These are phyloP conservation scores for Lablab purpureus DNA, from an alignment of 306 rosid species.

Conservation along the genomic window DNA sequence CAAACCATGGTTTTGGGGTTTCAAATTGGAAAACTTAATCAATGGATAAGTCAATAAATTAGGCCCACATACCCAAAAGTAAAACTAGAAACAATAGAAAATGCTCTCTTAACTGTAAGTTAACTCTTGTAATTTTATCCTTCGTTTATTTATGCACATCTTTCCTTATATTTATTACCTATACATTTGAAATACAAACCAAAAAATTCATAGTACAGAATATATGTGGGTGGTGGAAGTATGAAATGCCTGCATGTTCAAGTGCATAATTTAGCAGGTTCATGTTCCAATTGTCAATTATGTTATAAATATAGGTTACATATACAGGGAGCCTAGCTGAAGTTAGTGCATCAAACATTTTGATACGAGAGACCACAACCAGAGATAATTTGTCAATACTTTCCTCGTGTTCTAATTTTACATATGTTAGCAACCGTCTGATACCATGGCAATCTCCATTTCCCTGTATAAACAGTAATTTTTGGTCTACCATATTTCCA, in stretches of 20 bases:
- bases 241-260: no score
- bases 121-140: not conserved
- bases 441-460: slow-evolving; percentile 8
- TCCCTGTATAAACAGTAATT: slow-evolving; percentile 19
- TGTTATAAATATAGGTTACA: not conserved
- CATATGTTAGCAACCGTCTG: slow-evolving; percentile 3
- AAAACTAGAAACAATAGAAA: not conserved
- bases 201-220: no score
- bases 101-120: not conserved
- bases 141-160: no score
- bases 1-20: not conserved
- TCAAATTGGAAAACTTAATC: not conserved
- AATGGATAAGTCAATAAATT: not conserved
- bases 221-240: no score
- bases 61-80: not conserved
- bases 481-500: slow-evolving; percentile 9
- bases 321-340: not conserved
- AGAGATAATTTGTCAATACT: slow-evolving; percentile 15
- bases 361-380: not conserved
- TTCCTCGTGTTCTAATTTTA: not conserved
- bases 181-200: no score
- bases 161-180: no score
- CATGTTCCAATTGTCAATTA: not conserved
- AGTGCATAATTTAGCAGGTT: not conserved
- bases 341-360: not conserved